Evolutionary conservation across 2,329 filamentous ascomycete species (phyloP).

Genomic region (Leptodontidium sp.): DNA sequence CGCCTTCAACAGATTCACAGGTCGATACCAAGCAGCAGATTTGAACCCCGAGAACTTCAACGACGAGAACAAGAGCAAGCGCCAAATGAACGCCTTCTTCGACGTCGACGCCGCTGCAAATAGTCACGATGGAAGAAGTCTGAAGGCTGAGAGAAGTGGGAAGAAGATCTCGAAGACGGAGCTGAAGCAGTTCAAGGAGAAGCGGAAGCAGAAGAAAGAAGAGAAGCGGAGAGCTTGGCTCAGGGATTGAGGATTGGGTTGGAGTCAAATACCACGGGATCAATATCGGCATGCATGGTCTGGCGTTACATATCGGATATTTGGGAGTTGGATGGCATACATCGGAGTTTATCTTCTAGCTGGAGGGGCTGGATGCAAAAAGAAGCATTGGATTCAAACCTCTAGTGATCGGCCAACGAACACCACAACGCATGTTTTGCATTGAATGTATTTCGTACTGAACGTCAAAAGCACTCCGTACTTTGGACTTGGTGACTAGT

Average conservation of each 20-base stretch:
- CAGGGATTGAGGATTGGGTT: conserved; percentile 68
- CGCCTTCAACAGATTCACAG: conserved; percentile 91
- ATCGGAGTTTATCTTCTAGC: background rate
- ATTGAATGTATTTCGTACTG: background rate
- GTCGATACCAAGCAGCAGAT: conserved; percentile 76
- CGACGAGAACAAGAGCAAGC: conserved; percentile 84
- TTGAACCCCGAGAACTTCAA: conserved; percentile 78
- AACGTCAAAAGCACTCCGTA: too few relatives aligned
- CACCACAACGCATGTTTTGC: background rate
- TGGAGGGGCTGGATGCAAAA: background rate
- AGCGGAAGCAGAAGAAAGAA: conserved; percentile 87
- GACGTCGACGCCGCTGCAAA: conserved; percentile 96
- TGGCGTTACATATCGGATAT: conserved; percentile 21
- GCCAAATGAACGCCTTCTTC: conserved; percentile 95
- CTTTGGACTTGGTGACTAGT: too few relatives aligned
- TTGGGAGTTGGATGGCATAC: conserved; percentile 6
- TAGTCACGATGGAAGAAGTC: conserved; percentile 84
- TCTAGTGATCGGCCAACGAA: background rate
- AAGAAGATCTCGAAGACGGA: conserved; percentile 88
- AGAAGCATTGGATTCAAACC: background rate
- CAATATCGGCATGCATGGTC: conserved; percentile 4
- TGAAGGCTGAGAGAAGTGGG: conserved; percentile 88
- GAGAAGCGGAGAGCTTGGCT: conserved; percentile 94
- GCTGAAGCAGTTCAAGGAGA: conserved; percentile 90
- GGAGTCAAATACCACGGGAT: background rate